These are phyloP conservation scores for Gracilaria vermiculophylla DNA, from an alignment of 23 red algal species.

Conservation along the genomic window DNA sequence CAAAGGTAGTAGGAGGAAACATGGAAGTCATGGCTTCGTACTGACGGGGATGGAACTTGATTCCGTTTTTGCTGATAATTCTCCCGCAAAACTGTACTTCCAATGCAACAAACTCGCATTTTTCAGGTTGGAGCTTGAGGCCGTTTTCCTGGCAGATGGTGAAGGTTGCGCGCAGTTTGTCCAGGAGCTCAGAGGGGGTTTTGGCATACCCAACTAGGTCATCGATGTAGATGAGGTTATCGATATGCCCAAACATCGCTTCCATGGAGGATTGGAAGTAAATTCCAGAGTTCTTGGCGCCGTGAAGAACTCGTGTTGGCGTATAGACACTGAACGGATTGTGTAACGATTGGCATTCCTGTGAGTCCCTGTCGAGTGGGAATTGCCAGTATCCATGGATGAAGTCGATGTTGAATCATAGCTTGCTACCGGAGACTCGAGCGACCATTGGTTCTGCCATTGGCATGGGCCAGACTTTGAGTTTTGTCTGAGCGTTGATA, in stretches of 20 bases:
- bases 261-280: slow-evolving; percentile 12
- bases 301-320: slow-evolving; percentile 16
- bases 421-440: background rate
- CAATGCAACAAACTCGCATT: background rate
- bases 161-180: background rate
- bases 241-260: background rate
- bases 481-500: too few species aligned
- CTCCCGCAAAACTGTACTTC: too few species aligned
- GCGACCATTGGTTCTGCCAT: background rate
- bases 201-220: slow-evolving; percentile 12
- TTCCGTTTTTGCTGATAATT: too few species aligned
- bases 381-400: slow-evolving; percentile 41
- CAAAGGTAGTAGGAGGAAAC: background rate
- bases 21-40: background rate
- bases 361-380: background rate
- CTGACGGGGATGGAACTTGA: too few species aligned
- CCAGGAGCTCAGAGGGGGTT: too few species aligned
- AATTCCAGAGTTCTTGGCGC: slow-evolving; percentile 1
- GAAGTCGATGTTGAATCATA: slow-evolving; percentile 14
- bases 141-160: too few species aligned
- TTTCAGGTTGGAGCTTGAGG: too few species aligned
- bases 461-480: slow-evolving; percentile 14
- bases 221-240: slow-evolving; percentile 7
- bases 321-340: slow-evolving; percentile 1
- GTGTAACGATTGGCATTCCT: slow-evolving; percentile 19